A percentile compares a stretch with the other conserved stretches of the same genome.
Evolutionary conservation across 139 green algal genomes (phyloP).

Genomic region (Tetradesmus obliquus): DNA sequence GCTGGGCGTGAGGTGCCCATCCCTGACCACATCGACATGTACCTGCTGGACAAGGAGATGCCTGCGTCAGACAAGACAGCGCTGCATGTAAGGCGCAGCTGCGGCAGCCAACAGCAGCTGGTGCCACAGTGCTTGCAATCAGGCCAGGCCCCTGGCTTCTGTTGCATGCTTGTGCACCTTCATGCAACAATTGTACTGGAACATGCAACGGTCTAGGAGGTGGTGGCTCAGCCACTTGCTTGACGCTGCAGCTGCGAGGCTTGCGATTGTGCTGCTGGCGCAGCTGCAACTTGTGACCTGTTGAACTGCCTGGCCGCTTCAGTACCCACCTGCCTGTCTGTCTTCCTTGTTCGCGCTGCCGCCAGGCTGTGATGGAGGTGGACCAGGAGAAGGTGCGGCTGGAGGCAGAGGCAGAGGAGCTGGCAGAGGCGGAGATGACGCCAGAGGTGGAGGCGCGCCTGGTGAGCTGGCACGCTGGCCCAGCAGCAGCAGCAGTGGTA

Average conservation of each 20-base stretch:
- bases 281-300: background rate
- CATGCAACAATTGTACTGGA: background rate
- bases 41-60: conserved; percentile 91
- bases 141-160: background rate
- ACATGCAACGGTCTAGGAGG: too few relatives aligned
- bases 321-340: background rate
- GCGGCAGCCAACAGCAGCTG: background rate
- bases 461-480: conserved; percentile 75
- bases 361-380: conserved; percentile 67
- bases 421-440: conserved; percentile 75
- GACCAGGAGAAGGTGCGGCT: conserved; percentile 82
- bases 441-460: conserved; percentile 79
- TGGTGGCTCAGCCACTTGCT: too few relatives aligned
- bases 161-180: background rate
- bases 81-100: conserved; percentile 49
- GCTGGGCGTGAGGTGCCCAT: conserved; percentile 88
- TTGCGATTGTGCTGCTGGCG: too few relatives aligned
- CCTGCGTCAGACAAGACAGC: conserved; percentile 82
- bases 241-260: too few relatives aligned
- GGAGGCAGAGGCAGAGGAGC: conserved; percentile 80
- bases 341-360: background rate
- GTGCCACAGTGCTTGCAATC: background rate
- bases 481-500: conserved; percentile 8
- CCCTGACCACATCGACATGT: conserved; percentile 95
- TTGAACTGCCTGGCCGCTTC: background rate